phyloP scores from a whole-genome alignment of 1,284 basidiomycete genomes.

The Pseudozyma pruni region DNA sequence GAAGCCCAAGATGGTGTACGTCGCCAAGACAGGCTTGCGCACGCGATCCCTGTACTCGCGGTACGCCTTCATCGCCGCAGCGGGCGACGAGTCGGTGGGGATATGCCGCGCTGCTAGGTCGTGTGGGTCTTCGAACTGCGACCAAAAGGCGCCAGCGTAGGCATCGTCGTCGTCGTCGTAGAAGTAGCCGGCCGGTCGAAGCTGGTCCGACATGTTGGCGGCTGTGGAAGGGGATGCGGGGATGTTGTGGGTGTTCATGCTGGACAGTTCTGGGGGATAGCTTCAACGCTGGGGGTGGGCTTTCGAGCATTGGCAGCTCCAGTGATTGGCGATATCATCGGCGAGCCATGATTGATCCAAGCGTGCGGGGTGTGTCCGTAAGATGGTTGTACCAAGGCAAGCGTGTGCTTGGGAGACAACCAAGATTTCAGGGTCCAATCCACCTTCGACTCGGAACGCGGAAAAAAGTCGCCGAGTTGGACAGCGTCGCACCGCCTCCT shows the following conservation, averaged over 20 bases:
- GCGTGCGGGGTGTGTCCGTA: neutral
- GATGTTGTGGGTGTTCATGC: neutral
- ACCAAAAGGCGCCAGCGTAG: constrained; percentile 38
- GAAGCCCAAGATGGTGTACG: constrained; percentile 91
- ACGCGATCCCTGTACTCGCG: constrained; percentile 54
- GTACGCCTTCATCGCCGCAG: constrained; percentile 60
- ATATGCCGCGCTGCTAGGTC: constrained; percentile 34
- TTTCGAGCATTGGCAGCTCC: no score
- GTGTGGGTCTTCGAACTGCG: constrained; percentile 42
- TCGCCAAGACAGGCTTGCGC: constrained; percentile 53
- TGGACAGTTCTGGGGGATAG: neutral
- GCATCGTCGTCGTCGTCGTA: constrained; percentile 33
- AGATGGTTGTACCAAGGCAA: no score
- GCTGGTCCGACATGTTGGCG: neutral
- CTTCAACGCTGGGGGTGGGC: no score
- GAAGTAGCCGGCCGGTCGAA: constrained; percentile 26
- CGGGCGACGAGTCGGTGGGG: constrained; percentile 31
- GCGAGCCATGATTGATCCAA: no score
- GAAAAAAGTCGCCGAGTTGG: constrained; percentile 9
- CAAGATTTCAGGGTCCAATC: constrained; percentile 7
- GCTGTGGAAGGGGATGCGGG: neutral
- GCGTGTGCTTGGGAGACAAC: no score
- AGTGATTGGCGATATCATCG: no score
- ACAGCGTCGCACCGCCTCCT: constrained; percentile 1
- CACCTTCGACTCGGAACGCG: neutral